These are phyloP conservation scores for Zygosaccharomyces pseudobailii DNA, from an alignment of 1,139 yeast genomes.

Conservation along the genomic window DNA sequence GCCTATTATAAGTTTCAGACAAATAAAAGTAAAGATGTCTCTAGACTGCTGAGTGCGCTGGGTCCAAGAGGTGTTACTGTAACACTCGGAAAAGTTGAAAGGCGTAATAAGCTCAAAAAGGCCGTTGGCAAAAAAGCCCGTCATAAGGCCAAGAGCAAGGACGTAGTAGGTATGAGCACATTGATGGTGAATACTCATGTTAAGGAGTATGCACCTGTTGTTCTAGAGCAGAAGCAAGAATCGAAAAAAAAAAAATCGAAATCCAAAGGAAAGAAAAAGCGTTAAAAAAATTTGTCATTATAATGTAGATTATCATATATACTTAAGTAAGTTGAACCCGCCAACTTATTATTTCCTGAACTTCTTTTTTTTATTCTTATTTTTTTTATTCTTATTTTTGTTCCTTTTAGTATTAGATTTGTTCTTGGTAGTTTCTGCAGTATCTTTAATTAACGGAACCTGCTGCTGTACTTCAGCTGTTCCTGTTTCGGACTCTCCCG, in stretches of 20 bases:
- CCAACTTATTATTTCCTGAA: constrained; percentile 9
- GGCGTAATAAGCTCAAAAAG: constrained; percentile 12
- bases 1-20: constrained; percentile 60
- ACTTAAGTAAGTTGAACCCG: constrained; percentile 3
- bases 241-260: constrained; percentile 18
- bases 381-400: constrained; percentile 17
- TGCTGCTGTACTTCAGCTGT: neutral
- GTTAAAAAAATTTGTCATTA: constrained; percentile 8
- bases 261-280: constrained; percentile 25
- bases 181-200: constrained; percentile 30
- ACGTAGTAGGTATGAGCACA: constrained; percentile 27
- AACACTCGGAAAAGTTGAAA: constrained; percentile 22
- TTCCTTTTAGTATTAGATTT: constrained; percentile 8
- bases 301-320: constrained; percentile 6
- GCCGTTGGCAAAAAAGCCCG: constrained; percentile 6
- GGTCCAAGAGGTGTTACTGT: constrained; percentile 72
- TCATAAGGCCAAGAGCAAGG: constrained; percentile 14
- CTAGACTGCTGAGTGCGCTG: constrained; percentile 70
- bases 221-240: constrained; percentile 4
- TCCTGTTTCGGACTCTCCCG: neutral
- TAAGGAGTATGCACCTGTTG: constrained; percentile 21
- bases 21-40: constrained; percentile 66
- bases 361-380: constrained; percentile 25
- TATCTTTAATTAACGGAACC: neutral
- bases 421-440: constrained; percentile 1